Evolutionary conservation across 345 rosid genomes (phyloP), one percentile per base, ranked within the genome.

Genomic region (Salix viminalis): DNA sequence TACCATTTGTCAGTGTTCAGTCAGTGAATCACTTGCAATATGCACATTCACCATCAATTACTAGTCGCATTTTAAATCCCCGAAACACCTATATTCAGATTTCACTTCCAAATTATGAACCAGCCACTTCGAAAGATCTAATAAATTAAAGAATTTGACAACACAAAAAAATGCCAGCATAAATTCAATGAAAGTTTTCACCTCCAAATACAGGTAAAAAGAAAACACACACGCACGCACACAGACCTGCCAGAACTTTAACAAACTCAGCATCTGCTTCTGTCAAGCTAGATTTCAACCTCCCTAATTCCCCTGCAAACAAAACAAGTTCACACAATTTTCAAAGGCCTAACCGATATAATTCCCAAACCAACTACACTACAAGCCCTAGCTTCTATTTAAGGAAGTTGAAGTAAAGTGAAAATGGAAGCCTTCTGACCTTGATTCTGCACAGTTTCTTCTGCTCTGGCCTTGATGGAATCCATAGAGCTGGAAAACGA

Each of bases 211-310:
- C 18, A 46, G 50, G 50, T 46, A 8, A 44, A 58, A 9, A 2
- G 34, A 30, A 28, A 44, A 41, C 13, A 41, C 11, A 8, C 10
- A 39, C 41, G 9, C n/a, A 44, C 23, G 46, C 16, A 62, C 34
- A 39, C 28, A 23, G 65, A 91, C 98, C 97, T 85, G 92, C 86
- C 69, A 96, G 79, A 39, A 88, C 91, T 84, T 86, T 88, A 70
- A 93, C 99, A 67, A 91, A 87, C 39, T 89, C 92, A 77, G 84
- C 90, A 77, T 96, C 98, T n/a, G 91, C 95, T 76, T 90, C 94
- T 85, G 90, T 85, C 82, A 92, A 85, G 44, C 85, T 62, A 66
- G 85, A 73, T 86, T 92, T 92, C 83, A 89, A 1, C 79, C 87
- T 87, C 66, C 73, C 82, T 26, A 91, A 62, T 76, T 83, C 83